Base-by-base conservation (phyloP, 805 yeast species). In the Wickerhamomyces bovis region DNA sequence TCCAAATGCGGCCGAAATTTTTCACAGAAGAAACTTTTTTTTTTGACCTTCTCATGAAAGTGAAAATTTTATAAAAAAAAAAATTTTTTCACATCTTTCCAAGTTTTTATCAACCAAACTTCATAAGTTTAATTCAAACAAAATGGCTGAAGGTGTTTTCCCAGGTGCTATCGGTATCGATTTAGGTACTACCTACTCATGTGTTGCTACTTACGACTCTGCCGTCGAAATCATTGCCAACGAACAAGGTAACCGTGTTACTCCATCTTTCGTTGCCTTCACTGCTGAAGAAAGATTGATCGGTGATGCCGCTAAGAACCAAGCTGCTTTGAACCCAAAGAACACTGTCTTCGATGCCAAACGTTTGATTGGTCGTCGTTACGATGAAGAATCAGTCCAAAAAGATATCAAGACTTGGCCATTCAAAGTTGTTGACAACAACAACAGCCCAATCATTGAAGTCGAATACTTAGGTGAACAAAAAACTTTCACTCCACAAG, bases 131-230 rank as follows among this genome's bases (percentile, higher is more conserved):
- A 46, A 39, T 31, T 45, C 39, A 41, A 50, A 50, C 76, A 73
- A 53, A 73, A 84, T 84, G 90, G 87, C 90, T 84, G 97, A 89
- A 81, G 96, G 96, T 85, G 94, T 89, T 78, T 89, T 86, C 85
- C 94, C 90, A 83, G 97, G 97, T 85, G 94, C 94, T 75, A 86
- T 89, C 71, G 99, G 99, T 85, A 92, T 92, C 83, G 98, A 90
- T 80, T 79, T 87, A 75, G 95, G 95, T 81, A 87, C 95, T 64
- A 83, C 89, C 60, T 74, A 76, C 72, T 82, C 88, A 52, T 82
- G 88, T 81, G 88, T 82, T 64, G 88, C 87, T 70, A 81, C 83
- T 66, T 82, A 78, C 76, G 83, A 81, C 70, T 76, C 81, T 59
- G 82, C 82, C 68, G 89, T 82, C 65, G 88, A 82, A 69, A 82